Conservation (phyloP, 495 filamentous ascomycete species). For the Penicillium taxi region DNA sequence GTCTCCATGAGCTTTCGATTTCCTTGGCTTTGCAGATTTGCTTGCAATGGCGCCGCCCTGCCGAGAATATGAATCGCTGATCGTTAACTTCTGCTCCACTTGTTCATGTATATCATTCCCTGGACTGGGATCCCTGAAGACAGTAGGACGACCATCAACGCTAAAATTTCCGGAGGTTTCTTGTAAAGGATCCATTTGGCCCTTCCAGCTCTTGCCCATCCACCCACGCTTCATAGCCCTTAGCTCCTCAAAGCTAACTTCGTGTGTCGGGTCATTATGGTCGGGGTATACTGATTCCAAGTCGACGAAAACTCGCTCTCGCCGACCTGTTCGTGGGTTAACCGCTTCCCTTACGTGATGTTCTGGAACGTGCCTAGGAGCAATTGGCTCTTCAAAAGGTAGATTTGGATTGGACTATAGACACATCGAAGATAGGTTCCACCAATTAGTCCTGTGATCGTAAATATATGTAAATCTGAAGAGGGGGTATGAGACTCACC, state of each 20-base stretch:
- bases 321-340: constrained; percentile 69
- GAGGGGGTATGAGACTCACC: constrained; percentile 61
- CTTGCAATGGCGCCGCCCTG: constrained; percentile 31
- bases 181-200: constrained; percentile 30
- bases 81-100: constrained; percentile 22
- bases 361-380: constrained; percentile 29
- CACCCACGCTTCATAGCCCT: constrained; percentile 72
- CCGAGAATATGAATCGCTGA: constrained; percentile 17
- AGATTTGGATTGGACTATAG: constrained; percentile 51
- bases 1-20: constrained; percentile 68
- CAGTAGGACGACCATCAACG: constrained; percentile 10
- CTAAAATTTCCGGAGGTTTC: constrained; percentile 33
- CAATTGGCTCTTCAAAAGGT: constrained; percentile 27
- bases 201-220: constrained; percentile 60
- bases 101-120: constrained; percentile 20
- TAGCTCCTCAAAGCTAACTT: constrained; percentile 86
- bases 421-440: constrained; percentile 50
- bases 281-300: constrained; percentile 77
- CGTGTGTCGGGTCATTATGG: constrained; percentile 54
- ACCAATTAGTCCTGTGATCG: constrained; percentile 93
- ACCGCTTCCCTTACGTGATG: constrained; percentile 62
- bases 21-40: constrained; percentile 41
- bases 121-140: constrained; percentile 4
- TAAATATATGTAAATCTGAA: constrained; percentile 65
- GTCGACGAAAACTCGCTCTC: constrained; percentile 80